A percentile compares a stretch with the other conserved stretches of the same genome.
Conservation (phyloP, 2,329 filamentous ascomycete genomes). For the Alternaria dauci region DNA sequence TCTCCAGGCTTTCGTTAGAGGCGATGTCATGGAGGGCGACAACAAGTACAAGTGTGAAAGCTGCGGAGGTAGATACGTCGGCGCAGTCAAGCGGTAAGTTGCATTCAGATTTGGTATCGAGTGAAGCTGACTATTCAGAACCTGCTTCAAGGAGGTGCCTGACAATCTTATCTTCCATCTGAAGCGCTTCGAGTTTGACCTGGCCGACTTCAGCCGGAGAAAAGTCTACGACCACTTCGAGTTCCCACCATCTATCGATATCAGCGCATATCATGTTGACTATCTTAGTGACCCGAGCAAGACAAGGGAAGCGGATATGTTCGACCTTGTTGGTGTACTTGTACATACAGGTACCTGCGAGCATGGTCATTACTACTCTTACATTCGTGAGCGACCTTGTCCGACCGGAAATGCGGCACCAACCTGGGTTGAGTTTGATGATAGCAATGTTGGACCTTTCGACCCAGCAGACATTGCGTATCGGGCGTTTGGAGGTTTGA, state of each 20-base stretch:
- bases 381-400: conserved; percentile 79
- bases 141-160: conserved; percentile 90
- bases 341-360: conserved; percentile 93
- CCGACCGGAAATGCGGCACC: conserved; percentile 54
- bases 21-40: conserved; percentile 95
- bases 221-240: conserved; percentile 97
- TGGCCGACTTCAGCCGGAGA: conserved; percentile 77
- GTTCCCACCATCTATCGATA: conserved; percentile 84
- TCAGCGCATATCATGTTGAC: conserved; percentile 89
- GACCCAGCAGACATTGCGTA: conserved; percentile 76
- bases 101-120: background rate
- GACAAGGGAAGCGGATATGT: conserved; percentile 72
- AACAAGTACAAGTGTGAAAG: conserved; percentile 98
- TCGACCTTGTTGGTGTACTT: conserved; percentile 93
- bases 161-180: conserved; percentile 96
- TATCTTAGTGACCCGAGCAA: conserved; percentile 72
- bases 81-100: conserved; percentile 83
- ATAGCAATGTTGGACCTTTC: conserved; percentile 80
- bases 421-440: conserved; percentile 92
- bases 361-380: conserved; percentile 97
- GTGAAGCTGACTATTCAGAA: conserved; percentile 58
- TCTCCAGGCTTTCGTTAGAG: conserved; percentile 92
- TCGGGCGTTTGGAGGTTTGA: conserved; percentile 70
- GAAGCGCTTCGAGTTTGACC: conserved; percentile 85
- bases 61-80: conserved; percentile 82